These are phyloP conservation scores for Hypsizygus marmoreus DNA, from an alignment of 768 basidiomycete genomes.

Conservation along the genomic window DNA sequence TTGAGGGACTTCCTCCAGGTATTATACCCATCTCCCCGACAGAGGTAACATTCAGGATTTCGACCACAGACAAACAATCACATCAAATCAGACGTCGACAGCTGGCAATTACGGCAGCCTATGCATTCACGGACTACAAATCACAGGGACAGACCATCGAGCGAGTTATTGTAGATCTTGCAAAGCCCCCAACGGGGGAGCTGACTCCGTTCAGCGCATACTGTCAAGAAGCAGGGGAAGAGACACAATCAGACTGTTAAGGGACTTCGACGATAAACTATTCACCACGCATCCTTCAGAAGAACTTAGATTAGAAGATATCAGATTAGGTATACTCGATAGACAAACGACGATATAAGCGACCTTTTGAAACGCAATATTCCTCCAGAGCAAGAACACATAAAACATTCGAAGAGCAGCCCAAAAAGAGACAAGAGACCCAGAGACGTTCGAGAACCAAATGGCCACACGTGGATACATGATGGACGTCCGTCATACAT, in stretches of 20 bases:
- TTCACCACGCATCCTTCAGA: slow-evolving; percentile 24
- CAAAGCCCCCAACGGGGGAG: slow-evolving; percentile 21
- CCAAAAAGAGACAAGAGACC: too few relatives aligned
- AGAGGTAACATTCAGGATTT: slow-evolving; percentile 2
- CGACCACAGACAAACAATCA: too few relatives aligned
- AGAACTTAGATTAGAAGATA: slow-evolving; percentile 21
- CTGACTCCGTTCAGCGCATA: slow-evolving; percentile 34
- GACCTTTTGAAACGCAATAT: too few relatives aligned
- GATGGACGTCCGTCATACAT: too few relatives aligned
- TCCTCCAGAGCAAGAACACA: too few relatives aligned
- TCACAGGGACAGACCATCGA: slow-evolving; percentile 13
- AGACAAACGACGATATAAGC: too few relatives aligned
- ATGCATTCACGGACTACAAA: not conserved
- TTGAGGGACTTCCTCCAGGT: slow-evolving; percentile 27
- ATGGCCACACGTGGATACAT: too few relatives aligned
- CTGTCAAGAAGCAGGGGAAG: slow-evolving; percentile 33
- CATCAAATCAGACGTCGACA: not conserved
- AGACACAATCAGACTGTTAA: slow-evolving; percentile 28
- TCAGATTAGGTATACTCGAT: slow-evolving; percentile 6
- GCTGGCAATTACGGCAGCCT: not conserved
- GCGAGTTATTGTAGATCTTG: slow-evolving; percentile 43
- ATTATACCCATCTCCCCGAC: slow-evolving; percentile 26
- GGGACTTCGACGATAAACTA: slow-evolving; percentile 27
- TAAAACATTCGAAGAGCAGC: too few relatives aligned
- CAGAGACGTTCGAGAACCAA: too few relatives aligned